phyloP scores from a whole-genome alignment of 1,284 basidiomycete genomes.

The Tylopilus sp. region DNA sequence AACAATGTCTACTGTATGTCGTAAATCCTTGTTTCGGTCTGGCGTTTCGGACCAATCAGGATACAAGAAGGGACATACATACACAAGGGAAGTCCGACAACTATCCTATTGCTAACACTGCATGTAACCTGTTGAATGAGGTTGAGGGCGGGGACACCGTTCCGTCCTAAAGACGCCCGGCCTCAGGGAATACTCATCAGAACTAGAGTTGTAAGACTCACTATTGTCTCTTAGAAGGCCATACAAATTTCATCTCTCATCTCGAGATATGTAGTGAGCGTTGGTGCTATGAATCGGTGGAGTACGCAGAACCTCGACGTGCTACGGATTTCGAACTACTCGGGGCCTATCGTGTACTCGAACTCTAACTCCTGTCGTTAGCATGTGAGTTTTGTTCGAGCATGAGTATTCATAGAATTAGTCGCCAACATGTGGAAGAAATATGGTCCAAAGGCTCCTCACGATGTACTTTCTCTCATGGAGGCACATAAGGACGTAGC shows the following conservation, averaged over 20 bases:
- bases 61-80: background rate
- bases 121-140: background rate
- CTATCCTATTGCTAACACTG: background rate
- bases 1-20: background rate
- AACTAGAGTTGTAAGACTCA: conserved; percentile 4
- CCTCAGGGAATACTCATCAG: background rate
- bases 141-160: background rate
- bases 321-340: conserved; percentile 39
- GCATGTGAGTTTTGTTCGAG: background rate
- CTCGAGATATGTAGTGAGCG: conserved; percentile 28
- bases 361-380: conserved; percentile 26
- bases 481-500: too few relatives aligned
- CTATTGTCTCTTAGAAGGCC: conserved; percentile 38
- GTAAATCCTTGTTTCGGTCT: background rate
- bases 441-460: too few relatives aligned
- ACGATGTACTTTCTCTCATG: too few relatives aligned
- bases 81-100: background rate
- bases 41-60: background rate
- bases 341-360: conserved; percentile 41
- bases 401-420: background rate
- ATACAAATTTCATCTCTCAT: conserved; percentile 45
- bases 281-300: conserved; percentile 44
- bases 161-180: background rate
- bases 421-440: too few relatives aligned
- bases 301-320: conserved; percentile 33